Evolutionary conservation across 768 basidiomycete genomes (phyloP).

Genomic region (Sistotremastrum suecicum): DNA sequence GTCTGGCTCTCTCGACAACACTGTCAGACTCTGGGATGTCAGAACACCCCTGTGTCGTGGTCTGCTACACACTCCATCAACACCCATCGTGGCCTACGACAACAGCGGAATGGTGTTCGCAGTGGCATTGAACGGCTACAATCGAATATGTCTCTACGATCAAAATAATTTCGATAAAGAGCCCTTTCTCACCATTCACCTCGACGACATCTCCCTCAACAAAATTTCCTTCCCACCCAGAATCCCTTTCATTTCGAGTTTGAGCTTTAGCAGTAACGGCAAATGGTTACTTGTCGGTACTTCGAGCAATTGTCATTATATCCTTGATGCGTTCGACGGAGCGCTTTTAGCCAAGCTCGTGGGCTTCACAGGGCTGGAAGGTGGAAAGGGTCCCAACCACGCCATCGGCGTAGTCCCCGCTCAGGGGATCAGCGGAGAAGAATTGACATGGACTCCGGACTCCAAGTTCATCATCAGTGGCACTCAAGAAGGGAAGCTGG

Average conservation of each 20-base stretch:
- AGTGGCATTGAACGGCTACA: constrained; percentile 70
- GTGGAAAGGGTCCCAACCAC: constrained; percentile 32
- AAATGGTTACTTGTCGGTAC: constrained; percentile 88
- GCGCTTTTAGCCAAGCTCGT: constrained; percentile 71
- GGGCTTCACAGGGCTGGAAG: constrained; percentile 74
- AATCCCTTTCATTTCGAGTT: constrained; percentile 79
- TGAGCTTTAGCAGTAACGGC: constrained; percentile 82
- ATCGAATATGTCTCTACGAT: constrained; percentile 77
- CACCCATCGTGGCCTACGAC: constrained; percentile 78
- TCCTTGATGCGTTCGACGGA: constrained; percentile 85
- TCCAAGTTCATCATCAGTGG: constrained; percentile 84
- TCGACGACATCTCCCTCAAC: constrained; percentile 68
- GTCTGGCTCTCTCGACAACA: constrained; percentile 87
- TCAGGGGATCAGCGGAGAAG: constrained; percentile 82
- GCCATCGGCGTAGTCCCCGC: constrained; percentile 38
- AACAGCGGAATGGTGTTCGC: constrained; percentile 73
- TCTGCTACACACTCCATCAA: constrained; percentile 55
- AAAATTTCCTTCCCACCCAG: constrained; percentile 77
- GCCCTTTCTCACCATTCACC: constrained; percentile 72
- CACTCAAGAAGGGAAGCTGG: constrained; percentile 70
- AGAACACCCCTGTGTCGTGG: constrained; percentile 68
- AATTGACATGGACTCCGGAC: constrained; percentile 90
- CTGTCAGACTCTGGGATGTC: constrained; percentile 93
- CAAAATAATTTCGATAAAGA: constrained; percentile 79
- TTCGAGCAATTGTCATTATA: constrained; percentile 83